phyloP scores from a whole-genome alignment of 257 asterid species.

The Lavandula angustifolia region DNA sequence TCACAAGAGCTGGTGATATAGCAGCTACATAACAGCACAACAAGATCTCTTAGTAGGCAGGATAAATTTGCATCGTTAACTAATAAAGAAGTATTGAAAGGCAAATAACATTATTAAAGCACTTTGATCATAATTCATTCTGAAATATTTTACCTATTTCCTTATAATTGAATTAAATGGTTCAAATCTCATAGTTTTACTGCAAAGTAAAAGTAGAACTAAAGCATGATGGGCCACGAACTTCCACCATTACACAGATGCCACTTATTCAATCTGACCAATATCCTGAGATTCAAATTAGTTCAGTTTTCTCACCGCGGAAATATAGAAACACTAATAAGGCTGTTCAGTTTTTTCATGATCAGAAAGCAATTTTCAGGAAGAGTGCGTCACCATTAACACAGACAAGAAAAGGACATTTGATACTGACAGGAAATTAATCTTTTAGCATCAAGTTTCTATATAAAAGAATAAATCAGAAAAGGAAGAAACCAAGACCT shows the following conservation, averaged over 20 bases:
- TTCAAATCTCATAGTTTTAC: neutral
- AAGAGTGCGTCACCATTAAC: neutral
- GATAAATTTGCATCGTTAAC: neutral
- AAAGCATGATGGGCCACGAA: neutral
- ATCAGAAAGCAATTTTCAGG: too few relatives aligned
- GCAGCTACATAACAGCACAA: slow-evolving; percentile 46
- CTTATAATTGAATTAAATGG: neutral
- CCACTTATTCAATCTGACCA: neutral
- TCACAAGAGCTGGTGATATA: slow-evolving; percentile 87
- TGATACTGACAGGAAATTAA: slow-evolving; percentile 20
- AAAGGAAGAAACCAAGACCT: slow-evolving; percentile 42
- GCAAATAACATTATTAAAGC: neutral
- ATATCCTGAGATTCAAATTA: neutral
- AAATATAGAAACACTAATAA: slow-evolving; percentile 3
- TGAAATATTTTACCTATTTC: slow-evolving; percentile 5
- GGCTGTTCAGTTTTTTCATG: neutral
- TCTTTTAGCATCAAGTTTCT: neutral
- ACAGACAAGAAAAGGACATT: slow-evolving; percentile 7
- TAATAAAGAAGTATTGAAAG: neutral
- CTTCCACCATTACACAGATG: neutral
- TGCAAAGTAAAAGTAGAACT: neutral
- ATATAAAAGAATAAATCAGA: neutral
- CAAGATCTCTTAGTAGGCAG: slow-evolving; percentile 16
- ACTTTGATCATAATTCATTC: neutral
- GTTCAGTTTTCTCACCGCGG: slow-evolving; percentile 9